Conservation (phyloP, 768 basidiomycete species). For the Termitomyces sp. region DNA sequence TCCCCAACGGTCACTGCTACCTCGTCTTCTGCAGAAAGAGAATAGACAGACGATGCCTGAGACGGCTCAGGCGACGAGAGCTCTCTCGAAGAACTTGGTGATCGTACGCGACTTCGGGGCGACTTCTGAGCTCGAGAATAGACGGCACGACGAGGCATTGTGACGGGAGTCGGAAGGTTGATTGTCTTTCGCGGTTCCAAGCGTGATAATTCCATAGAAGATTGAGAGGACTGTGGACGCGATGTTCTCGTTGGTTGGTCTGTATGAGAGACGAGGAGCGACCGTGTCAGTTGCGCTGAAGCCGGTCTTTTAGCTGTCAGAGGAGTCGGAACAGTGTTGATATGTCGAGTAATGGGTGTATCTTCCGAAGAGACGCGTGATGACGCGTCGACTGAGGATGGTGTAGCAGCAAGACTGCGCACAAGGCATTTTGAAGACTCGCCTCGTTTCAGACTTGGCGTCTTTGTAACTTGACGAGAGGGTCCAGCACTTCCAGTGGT, state of each 20-base stretch:
- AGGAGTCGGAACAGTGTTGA: conserved; percentile 1
- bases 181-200: background rate
- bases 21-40: background rate
- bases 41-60: background rate
- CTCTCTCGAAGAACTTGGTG: background rate
- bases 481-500: background rate
- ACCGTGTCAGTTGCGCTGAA: background rate
- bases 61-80: background rate
- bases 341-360: background rate
- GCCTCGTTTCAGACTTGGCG: background rate
- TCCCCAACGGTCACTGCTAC: background rate
- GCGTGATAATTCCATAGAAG: background rate
- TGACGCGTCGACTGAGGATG: conserved; percentile 1
- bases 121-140: background rate
- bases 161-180: conserved; percentile 5
- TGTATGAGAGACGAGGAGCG: background rate
- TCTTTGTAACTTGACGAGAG: background rate
- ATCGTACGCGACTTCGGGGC: background rate
- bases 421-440: conserved; percentile 4
- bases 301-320: background rate
- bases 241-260: background rate
- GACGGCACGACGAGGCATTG: conserved; percentile 2
- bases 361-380: background rate
- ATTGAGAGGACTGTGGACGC: background rate
- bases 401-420: background rate